Conservation (phyloP, 163 green algal genomes). For the Scenedesmus sp. region DNA sequence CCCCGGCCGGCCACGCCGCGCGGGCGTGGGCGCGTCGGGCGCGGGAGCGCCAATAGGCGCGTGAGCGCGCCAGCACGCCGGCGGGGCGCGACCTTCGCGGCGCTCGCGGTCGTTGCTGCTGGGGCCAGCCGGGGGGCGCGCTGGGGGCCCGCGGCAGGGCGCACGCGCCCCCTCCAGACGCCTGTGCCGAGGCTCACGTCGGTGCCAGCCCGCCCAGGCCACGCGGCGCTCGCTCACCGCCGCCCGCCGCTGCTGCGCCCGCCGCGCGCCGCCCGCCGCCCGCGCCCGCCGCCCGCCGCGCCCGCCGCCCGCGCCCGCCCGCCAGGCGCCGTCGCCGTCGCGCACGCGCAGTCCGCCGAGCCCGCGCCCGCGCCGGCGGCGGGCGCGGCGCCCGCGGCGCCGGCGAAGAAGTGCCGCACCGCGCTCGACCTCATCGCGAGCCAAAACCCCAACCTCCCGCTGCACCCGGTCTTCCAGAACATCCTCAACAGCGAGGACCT, state of each 20-base stretch:
- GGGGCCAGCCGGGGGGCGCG: background rate
- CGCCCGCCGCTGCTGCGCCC: background rate
- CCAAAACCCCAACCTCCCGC: conserved; percentile 39
- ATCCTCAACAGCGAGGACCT: conserved; percentile 38
- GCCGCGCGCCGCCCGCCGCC: no score
- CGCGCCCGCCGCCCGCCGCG: no score
- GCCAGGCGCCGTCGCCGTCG: conserved; percentile 1
- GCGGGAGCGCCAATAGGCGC: no score
- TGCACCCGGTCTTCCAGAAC: conserved; percentile 48
- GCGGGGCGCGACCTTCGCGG: background rate
- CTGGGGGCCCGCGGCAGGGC: no score
- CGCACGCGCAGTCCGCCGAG: conserved; percentile 7
- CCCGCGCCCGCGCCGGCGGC: background rate
- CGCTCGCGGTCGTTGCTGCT: conserved; percentile 4
- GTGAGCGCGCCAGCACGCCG: background rate
- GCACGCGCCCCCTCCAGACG: no score
- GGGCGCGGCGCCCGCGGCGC: conserved; percentile 13
- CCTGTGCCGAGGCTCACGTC: background rate
- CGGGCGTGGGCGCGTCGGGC: no score
- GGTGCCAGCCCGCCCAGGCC: background rate
- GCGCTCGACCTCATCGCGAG: conserved; percentile 43
- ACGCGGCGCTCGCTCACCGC: no score
- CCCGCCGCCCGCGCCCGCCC: background rate
- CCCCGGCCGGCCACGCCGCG: no score
- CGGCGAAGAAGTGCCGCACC: conserved; percentile 27